Conservation (phyloP, 768 basidiomycete genomes). For the Tricholoma flavovirens region DNA sequence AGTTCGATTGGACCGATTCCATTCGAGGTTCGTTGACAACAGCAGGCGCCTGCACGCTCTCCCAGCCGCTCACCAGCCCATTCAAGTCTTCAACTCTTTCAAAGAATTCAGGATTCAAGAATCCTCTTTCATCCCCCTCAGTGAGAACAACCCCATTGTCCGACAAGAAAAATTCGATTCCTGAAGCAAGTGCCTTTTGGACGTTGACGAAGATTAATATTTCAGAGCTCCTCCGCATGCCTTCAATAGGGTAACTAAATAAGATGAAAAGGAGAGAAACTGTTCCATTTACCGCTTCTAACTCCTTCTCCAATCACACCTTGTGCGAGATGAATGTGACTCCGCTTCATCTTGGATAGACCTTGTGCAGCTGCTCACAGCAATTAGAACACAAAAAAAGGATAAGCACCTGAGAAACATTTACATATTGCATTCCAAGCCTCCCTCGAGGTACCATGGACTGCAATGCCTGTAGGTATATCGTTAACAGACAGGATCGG, state of each 20-base stretch:
- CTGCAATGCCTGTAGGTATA: slow-evolving; percentile 64
- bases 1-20: neutral
- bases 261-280: neutral
- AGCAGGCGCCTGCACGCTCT: slow-evolving; percentile 1
- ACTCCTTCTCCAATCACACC: slow-evolving; percentile 60
- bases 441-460: slow-evolving; percentile 69
- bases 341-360: slow-evolving; percentile 78
- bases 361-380: slow-evolving; percentile 54
- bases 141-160: slow-evolving; percentile 88
- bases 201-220: slow-evolving; percentile 82
- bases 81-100: slow-evolving; percentile 53
- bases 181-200: slow-evolving; percentile 58
- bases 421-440: slow-evolving; percentile 74
- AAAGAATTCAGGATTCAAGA: slow-evolving; percentile 62
- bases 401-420: slow-evolving; percentile 10
- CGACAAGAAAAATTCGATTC: slow-evolving; percentile 72
- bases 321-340: slow-evolving; percentile 92
- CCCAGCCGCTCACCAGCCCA: slow-evolving; percentile 30
- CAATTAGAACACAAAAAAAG: neutral
- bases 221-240: slow-evolving; percentile 75
- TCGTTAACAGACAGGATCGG: slow-evolving; percentile 52
- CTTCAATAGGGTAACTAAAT: slow-evolving; percentile 30
- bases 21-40: neutral
- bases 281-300: slow-evolving; percentile 58
- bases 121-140: slow-evolving; percentile 63